Evolutionary conservation across 2,329 filamentous ascomycete genomes (phyloP), one percentile per base, ranked within the genome.

Genomic region (Aspergillus puulaauensis): DNA sequence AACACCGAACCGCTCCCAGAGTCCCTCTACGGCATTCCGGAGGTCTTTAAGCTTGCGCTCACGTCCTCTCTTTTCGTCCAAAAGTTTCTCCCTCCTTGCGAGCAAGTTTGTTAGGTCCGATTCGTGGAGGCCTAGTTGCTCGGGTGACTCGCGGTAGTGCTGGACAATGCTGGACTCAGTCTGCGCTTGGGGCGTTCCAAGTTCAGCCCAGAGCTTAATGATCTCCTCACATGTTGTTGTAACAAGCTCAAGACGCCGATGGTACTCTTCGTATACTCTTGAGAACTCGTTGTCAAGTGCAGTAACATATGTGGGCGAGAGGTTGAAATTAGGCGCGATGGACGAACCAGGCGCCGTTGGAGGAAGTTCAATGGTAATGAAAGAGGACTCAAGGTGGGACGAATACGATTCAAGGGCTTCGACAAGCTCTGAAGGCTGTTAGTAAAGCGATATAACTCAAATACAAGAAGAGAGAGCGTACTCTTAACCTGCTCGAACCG

Each of bases 261-360:
- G 91, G 76, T 98, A 99, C 78, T 99, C 96, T 69, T 98, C 92
- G 75, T 98, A 98, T 19, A 99, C 91, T 59, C 92, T 86, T 11
- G 91, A 91, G 71, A 98, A 99, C 75, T 99, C 95, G 54, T 84
- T 82, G 72, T 99, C 93, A 19, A 99, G 84, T 57, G 88, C 87
- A 61, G 90, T 86, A 53, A 97, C 90, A 69, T 98, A 99, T 4
- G 88, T 83, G 0, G 90, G 87, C 0, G 93, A 97, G n/a, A 99
- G 86, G 68, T 98, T 93, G 73, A 99, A 98, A 52, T 83, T 90
- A 3, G 91, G 86, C 1, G 93, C 86, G 40, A 96, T 82, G 12
- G 87, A 87, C 46, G 90, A 86, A 64, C 91, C 89, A 5, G 89
- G 86, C 1, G 85, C 86, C 3, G 89, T 92, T 0, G 93, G 93